phyloP scores from a whole-genome alignment of 1,284 basidiomycete species.

The Leccinum griseonigrum region DNA sequence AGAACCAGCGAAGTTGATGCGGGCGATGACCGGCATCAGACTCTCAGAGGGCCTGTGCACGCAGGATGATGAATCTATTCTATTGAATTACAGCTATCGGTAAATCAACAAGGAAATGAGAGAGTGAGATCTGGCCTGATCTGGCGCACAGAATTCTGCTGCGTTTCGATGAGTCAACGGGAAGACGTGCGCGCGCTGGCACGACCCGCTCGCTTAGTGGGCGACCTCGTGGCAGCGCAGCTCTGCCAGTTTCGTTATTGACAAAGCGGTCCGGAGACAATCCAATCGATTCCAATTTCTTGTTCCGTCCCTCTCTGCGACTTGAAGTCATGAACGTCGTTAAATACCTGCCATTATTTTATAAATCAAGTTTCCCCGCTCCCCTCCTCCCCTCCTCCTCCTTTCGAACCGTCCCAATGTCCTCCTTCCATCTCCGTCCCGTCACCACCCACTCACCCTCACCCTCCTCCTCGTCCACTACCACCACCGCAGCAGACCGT shows the following conservation, averaged over 20 bases:
- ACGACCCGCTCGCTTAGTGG: slow-evolving; percentile 21
- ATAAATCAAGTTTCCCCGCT: slow-evolving; percentile 15
- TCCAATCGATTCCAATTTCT: slow-evolving; percentile 9
- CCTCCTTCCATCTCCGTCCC: slow-evolving; percentile 47
- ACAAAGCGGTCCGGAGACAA: slow-evolving; percentile 21
- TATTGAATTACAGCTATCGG: slow-evolving; percentile 27
- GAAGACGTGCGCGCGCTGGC: slow-evolving; percentile 17
- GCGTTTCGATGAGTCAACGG: slow-evolving; percentile 23
- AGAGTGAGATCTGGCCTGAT: slow-evolving; percentile 21
- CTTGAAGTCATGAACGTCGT: not conserved
- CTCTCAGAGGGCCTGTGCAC: slow-evolving; percentile 14
- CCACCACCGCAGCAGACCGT: slow-evolving; percentile 25
- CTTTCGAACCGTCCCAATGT: slow-evolving; percentile 27
- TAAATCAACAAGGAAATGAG: slow-evolving; percentile 32
- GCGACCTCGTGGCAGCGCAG: slow-evolving; percentile 25
- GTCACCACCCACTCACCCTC: slow-evolving; percentile 35
- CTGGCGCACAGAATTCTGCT: slow-evolving; percentile 12
- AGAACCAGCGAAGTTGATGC: slow-evolving; percentile 29
- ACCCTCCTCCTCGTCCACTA: slow-evolving; percentile 27
- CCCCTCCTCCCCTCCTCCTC: not conserved
- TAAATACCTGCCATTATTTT: slow-evolving; percentile 1
- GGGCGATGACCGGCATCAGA: slow-evolving; percentile 27
- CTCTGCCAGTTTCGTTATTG: slow-evolving; percentile 20
- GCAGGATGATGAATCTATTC: slow-evolving; percentile 20
- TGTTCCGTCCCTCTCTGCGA: slow-evolving; percentile 12